Conservation (phyloP, 2,329 filamentous ascomycete species). For the Whalleya microplaca region DNA sequence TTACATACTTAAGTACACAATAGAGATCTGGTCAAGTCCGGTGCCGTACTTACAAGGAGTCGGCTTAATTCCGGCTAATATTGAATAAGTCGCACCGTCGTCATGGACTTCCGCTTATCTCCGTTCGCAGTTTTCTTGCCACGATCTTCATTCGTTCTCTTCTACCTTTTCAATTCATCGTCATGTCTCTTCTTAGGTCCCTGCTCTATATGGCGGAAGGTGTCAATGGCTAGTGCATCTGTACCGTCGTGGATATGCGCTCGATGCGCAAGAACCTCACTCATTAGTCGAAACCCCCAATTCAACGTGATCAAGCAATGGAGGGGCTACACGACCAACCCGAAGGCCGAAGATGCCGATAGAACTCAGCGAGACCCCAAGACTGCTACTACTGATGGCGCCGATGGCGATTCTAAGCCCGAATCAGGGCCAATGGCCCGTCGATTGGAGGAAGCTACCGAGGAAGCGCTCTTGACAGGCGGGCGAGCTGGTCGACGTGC, state of each 20-base stretch:
- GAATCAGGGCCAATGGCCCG: conserved; percentile 55
- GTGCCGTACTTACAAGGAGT: background rate
- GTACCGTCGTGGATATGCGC: conserved; percentile 28
- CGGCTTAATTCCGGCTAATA: conserved; percentile 1
- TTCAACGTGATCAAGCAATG: background rate
- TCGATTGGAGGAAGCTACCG: conserved; percentile 64
- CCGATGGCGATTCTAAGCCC: conserved; percentile 3
- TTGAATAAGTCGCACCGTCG: too few species aligned
- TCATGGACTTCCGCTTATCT: conserved; percentile 25
- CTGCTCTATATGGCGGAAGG: conserved; percentile 4
- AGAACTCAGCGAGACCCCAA: conserved; percentile 2
- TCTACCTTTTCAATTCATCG: conserved; percentile 2
- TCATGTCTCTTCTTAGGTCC: conserved; percentile 13
- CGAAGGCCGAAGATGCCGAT: background rate
- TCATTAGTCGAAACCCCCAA: conserved; percentile 2
- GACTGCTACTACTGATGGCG: background rate
- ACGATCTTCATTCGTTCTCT: background rate
- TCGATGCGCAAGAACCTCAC: conserved; percentile 14
- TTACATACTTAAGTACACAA: too few species aligned
- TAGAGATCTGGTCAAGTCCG: background rate
- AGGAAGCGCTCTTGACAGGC: conserved; percentile 62
- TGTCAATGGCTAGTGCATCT: conserved; percentile 26
- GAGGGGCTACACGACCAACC: conserved; percentile 15
- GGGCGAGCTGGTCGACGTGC: conserved; percentile 63
- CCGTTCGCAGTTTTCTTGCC: conserved; percentile 17